Base-by-base conservation (phyloP, 805 yeast species). In the Ogataea paradorogensis region DNA sequence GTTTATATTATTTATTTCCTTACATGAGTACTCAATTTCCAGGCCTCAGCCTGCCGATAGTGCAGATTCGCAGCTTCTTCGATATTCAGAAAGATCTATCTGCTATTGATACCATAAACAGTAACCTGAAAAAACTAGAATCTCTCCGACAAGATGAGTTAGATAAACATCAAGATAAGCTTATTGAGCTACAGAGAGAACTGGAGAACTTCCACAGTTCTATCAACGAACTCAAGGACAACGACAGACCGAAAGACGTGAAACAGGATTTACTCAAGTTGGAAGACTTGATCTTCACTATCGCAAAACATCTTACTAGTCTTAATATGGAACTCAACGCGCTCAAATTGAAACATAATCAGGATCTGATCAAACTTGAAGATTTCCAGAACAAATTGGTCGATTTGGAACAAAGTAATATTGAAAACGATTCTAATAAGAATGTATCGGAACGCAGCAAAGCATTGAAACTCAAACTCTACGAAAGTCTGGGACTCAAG, bases 401-500 rank as follows among this genome's bases (percentile, higher is more conserved):
- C 1, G 39, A 40, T 18, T 35, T 57, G 10, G 48, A 53, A 40
- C 41, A 42, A 10, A 38, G 48, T 9, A 43, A 40, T 33, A 42
- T 30, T 21, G 38, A 27, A 16, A 25, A 32, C 7, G 39, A 36
- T 22, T 42, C 47, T 13, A 54, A 52, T 15, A 43, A 45, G 29
- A 58, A 57, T 43, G 41, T 37, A 10, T 55, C 59, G 32, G 63
- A 64, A 38, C 59, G 58, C 33, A 72, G 75, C 15, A 66, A 68
- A 29, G 62, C 68, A 24, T 55, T 84, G 50, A 80, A 79, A 50
- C 58, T 83, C 35, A 76, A 77, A 51, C 62, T 84, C 14, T 83
- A 69, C 57, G 74, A 78, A 47, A 75, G 75, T 31, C 53, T 82
- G 43, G 91, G 89, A 1, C 56, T 84, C 5, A 67, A 33, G 55